These are phyloP conservation scores for Vanilla planifolia DNA, from an alignment of 106 monocot species.

Conservation along the genomic window DNA sequence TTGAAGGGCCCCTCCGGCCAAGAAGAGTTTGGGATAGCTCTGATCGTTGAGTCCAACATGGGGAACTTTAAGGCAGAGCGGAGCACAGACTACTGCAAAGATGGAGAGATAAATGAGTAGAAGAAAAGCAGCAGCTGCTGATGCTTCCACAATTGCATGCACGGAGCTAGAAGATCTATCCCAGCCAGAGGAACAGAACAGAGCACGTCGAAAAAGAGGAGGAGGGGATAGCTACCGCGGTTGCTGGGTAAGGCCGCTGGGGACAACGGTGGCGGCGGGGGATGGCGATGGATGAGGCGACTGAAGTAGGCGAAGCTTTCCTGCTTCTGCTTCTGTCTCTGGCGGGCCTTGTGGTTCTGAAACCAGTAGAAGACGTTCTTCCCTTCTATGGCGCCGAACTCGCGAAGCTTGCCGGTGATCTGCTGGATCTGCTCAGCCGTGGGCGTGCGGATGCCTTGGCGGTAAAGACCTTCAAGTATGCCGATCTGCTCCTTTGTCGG, in stretches of 20 bases:
- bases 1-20: slow-evolving; percentile 10
- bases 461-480: slow-evolving; percentile 63
- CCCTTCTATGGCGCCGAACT: slow-evolving; percentile 73
- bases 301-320: slow-evolving; percentile 56
- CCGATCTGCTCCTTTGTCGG: slow-evolving; percentile 86
- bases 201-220: too few relatives aligned
- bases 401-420: slow-evolving; percentile 52
- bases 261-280: background rate
- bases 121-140: too few relatives aligned
- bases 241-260: background rate
- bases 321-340: slow-evolving; percentile 81
- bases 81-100: slow-evolving; percentile 34
- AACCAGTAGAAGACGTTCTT: slow-evolving; percentile 99
- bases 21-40: slow-evolving; percentile 9
- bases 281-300: slow-evolving; percentile 27
- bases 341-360: slow-evolving; percentile 93
- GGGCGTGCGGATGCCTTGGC: slow-evolving; percentile 71
- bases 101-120: background rate
- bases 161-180: too few relatives aligned
- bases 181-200: too few relatives aligned
- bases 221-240: slow-evolving; percentile 4
- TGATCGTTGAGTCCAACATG: slow-evolving; percentile 18
- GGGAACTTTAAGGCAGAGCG: slow-evolving; percentile 26
- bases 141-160: too few relatives aligned
- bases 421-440: slow-evolving; percentile 89